These are phyloP conservation scores for Clarkia xantiana DNA, from an alignment of 345 rosid species.

Conservation along the genomic window DNA sequence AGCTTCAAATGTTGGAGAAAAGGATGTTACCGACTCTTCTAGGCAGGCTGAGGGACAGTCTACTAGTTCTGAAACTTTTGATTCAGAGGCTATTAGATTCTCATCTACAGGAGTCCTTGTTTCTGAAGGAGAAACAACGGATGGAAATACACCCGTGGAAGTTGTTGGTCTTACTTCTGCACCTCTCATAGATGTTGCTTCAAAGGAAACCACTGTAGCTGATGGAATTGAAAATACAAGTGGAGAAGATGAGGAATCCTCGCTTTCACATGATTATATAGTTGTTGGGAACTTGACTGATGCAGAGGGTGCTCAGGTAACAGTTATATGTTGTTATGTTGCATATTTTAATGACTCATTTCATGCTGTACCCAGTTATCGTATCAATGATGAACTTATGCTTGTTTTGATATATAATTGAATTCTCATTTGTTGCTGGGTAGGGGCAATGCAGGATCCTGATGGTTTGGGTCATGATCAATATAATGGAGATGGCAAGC, in stretches of 20 bases:
- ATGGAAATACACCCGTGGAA: conserved; percentile 10
- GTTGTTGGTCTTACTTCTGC: conserved; percentile 7
- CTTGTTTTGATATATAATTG: conserved; percentile 17
- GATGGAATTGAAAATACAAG: conserved; percentile 12
- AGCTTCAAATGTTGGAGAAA: conserved; percentile 12
- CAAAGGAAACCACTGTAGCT: conserved; percentile 15
- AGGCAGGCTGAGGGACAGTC: too few relatives aligned
- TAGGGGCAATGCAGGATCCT: conserved; percentile 91
- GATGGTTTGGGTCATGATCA: conserved; percentile 37
- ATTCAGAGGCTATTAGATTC: conserved; percentile 14
- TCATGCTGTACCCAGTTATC: background rate
- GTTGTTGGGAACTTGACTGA: conserved; percentile 29
- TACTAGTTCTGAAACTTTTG: background rate
- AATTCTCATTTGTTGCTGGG: conserved; percentile 74
- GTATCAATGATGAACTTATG: background rate
- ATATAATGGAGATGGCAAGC: conserved; percentile 14
- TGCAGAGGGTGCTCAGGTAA: conserved; percentile 58
- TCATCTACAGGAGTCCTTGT: conserved; percentile 5
- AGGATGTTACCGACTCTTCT: background rate
- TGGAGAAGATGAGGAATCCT: conserved; percentile 19
- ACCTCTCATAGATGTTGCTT: conserved; percentile 10
- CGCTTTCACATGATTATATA: conserved; percentile 20
- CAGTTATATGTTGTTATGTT: conserved; percentile 68
- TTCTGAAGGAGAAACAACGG: conserved; percentile 23
- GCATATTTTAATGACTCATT: conserved; percentile 7